These are phyloP conservation scores for Actinomortierella ambigua DNA, from an alignment of 371 early-diverging fungal species.

Conservation along the genomic window DNA sequence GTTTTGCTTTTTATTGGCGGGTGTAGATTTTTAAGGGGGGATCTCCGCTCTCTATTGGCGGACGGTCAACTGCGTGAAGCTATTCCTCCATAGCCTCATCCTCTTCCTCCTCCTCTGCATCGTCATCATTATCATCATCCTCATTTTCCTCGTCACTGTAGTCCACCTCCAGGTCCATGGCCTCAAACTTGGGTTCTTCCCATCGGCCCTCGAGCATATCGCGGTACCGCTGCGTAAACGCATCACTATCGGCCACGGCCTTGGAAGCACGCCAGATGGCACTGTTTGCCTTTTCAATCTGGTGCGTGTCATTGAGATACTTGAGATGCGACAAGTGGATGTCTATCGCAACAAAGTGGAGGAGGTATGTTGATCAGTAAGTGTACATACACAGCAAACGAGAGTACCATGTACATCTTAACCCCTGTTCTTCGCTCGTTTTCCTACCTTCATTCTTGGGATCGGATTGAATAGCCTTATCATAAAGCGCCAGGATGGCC, in stretches of 20 bases:
- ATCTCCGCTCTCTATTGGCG: too few relatives aligned
- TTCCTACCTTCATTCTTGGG: constrained; percentile 56
- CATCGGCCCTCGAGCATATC: constrained; percentile 38
- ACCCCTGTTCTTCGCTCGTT: neutral
- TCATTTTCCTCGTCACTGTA: too few relatives aligned
- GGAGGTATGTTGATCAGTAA: neutral
- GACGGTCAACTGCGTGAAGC: too few relatives aligned
- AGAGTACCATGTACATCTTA: too few relatives aligned
- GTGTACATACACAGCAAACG: too few relatives aligned
- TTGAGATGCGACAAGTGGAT: constrained; percentile 66
- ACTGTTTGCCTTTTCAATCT: constrained; percentile 53
- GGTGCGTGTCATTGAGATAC: constrained; percentile 60
- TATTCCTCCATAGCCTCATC: neutral
- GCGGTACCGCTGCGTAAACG: constrained; percentile 52
- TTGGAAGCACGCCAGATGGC: constrained; percentile 70
- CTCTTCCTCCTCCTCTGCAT: constrained; percentile 6
- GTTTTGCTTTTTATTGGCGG: too few relatives aligned
- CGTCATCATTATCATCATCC: constrained; percentile 16
- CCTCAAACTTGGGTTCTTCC: constrained; percentile 25
- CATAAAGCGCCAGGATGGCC: constrained; percentile 50
- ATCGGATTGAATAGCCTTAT: constrained; percentile 59
- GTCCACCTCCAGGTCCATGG: constrained; percentile 19
- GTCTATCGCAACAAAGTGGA: constrained; percentile 34
- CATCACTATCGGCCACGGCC: constrained; percentile 59
- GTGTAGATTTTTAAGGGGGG: too few relatives aligned